phyloP scores from a whole-genome alignment of 768 basidiomycete species.

The Fomitopsis serialis region DNA sequence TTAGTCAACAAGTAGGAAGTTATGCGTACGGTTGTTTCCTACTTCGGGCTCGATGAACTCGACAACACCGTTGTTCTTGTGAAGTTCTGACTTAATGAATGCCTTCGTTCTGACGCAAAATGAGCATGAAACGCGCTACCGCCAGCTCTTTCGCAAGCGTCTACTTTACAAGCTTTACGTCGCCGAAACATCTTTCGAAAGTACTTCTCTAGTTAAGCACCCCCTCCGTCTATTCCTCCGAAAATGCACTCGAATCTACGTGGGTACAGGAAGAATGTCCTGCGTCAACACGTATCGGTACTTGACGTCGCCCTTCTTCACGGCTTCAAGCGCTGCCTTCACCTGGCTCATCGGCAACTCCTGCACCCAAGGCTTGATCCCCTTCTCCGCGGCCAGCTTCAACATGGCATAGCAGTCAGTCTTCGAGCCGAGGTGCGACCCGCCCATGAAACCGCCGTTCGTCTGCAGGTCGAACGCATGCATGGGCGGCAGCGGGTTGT shows the following conservation, averaged over 20 bases:
- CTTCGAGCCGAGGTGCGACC: slow-evolving; percentile 45
- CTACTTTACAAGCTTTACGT: too few species aligned
- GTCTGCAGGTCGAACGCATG: slow-evolving; percentile 24
- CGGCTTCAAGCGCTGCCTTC: slow-evolving; percentile 37
- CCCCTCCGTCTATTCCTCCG: too few species aligned
- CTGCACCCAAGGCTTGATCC: slow-evolving; percentile 36
- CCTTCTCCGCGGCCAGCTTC: slow-evolving; percentile 46
- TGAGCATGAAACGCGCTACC: too few species aligned
- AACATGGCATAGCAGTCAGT: slow-evolving; percentile 51
- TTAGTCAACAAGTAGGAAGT: too few species aligned
- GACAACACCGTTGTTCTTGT: too few species aligned
- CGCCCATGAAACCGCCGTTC: slow-evolving; percentile 14
- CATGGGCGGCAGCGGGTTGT: slow-evolving; percentile 25
- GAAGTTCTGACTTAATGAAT: too few species aligned
- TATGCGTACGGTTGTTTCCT: too few species aligned
- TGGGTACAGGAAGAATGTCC: slow-evolving; percentile 4
- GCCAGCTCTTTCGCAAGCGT: too few species aligned
- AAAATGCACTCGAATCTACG: background rate
- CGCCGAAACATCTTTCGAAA: too few species aligned
- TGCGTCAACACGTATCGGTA: slow-evolving; percentile 46
- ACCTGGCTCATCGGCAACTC: slow-evolving; percentile 42
- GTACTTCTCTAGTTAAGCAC: too few species aligned
- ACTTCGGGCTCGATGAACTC: too few species aligned
- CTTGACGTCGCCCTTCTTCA: slow-evolving; percentile 40
- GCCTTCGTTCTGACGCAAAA: too few species aligned